Conservation (phyloP, 768 basidiomycete genomes). For the Kwoniella heveanensis region DNA sequence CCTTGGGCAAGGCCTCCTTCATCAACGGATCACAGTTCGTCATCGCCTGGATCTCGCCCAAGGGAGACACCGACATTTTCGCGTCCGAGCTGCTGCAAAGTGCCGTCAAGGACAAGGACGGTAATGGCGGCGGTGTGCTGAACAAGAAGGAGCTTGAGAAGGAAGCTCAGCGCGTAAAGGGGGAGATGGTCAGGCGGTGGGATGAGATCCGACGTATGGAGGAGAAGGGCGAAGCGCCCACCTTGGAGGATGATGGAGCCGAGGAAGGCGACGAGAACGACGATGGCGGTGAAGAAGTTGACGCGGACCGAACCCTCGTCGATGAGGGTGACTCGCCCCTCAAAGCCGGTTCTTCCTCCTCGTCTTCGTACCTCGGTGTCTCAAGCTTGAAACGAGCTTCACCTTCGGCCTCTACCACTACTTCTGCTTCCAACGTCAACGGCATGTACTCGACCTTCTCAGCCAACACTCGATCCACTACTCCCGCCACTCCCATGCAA, state of each 20-base stretch:
- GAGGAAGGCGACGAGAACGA: slow-evolving; percentile 34
- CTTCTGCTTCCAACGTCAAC: slow-evolving; percentile 1
- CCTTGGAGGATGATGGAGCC: slow-evolving; percentile 36
- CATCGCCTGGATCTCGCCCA: slow-evolving; percentile 56
- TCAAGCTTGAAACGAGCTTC: slow-evolving; percentile 24
- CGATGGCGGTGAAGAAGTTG: slow-evolving; percentile 32
- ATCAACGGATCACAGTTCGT: slow-evolving; percentile 58
- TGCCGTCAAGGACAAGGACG: slow-evolving; percentile 29
- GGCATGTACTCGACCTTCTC: slow-evolving; percentile 41
- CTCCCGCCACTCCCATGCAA: slow-evolving; percentile 38
- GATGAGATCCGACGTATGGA: slow-evolving; percentile 46
- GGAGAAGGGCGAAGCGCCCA: slow-evolving; percentile 40
- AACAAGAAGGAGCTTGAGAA: slow-evolving; percentile 39
- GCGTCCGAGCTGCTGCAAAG: slow-evolving; percentile 56
- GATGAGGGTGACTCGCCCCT: slow-evolving; percentile 38
- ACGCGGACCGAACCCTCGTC: slow-evolving; percentile 44
- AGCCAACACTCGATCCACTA: slow-evolving; percentile 30
- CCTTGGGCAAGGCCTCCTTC: slow-evolving; percentile 55
- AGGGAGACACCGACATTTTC: slow-evolving; percentile 57
- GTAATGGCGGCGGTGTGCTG: slow-evolving; percentile 29
- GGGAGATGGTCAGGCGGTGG: slow-evolving; percentile 44
- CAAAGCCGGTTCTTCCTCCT: slow-evolving; percentile 7
- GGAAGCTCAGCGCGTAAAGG: slow-evolving; percentile 36
- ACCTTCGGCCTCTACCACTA: slow-evolving; percentile 14
- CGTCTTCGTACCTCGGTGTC: neutral